A percentile compares a stretch with the other conserved stretches of the same genome.
Evolutionary conservation across 306 rosid species (phyloP).

Genomic region (Prunus davidiana): DNA sequence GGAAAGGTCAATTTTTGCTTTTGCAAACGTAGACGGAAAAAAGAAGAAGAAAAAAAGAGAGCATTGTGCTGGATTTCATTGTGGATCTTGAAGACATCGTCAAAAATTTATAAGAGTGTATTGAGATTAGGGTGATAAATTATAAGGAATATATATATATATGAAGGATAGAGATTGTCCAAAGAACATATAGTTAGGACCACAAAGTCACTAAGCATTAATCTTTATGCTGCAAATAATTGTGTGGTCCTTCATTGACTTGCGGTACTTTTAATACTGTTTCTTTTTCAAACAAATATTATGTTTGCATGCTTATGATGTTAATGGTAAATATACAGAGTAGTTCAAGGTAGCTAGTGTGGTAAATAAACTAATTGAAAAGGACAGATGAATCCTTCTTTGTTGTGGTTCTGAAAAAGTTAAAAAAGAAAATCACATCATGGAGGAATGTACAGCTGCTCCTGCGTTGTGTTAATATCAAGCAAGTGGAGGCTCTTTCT

Average conservation of each 20-base stretch:
- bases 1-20: neutral
- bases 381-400: neutral
- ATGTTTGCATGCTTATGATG: slow-evolving; percentile 7
- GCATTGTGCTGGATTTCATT: no score
- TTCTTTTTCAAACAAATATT: slow-evolving; percentile 14
- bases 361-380: neutral
- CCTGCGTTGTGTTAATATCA: neutral
- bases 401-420: neutral
- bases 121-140: no score
- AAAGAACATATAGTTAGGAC: slow-evolving; percentile 14
- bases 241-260: slow-evolving; percentile 64
- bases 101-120: neutral
- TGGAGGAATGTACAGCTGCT: neutral
- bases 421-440: slow-evolving; percentile 12
- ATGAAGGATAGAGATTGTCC: slow-evolving; percentile 29
- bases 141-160: slow-evolving; percentile 25
- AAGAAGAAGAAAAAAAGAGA: accelerated
- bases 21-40: neutral
- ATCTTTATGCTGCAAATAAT: slow-evolving; percentile 56
- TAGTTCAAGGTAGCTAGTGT: neutral
- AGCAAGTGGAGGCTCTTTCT: neutral
- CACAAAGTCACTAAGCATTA: slow-evolving; percentile 23
- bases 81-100: no score
- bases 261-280: neutral
- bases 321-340: neutral